A percentile compares a stretch with the other conserved stretches of the same genome.
Conservation (phyloP, 805 yeast genomes). For the Candida coleopterorum region DNA sequence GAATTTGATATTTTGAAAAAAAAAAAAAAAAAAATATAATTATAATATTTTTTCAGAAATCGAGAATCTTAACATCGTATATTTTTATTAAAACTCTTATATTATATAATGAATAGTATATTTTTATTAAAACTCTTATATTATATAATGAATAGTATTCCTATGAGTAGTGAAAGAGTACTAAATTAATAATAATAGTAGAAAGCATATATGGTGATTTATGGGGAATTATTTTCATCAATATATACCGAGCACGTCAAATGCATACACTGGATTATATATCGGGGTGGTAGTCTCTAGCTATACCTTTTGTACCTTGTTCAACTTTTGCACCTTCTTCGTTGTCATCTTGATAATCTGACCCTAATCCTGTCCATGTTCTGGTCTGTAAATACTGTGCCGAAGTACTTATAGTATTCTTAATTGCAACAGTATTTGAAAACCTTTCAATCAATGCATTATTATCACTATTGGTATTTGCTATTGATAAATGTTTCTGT, state of each 20-base stretch:
- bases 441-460: slow-evolving; percentile 51
- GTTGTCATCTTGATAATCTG: slow-evolving; percentile 52
- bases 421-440: slow-evolving; percentile 57
- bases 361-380: slow-evolving; percentile 87
- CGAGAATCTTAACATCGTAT: no score
- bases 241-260: no score
- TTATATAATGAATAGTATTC: no score
- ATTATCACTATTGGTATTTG: slow-evolving; percentile 37
- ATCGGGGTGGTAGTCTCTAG: slow-evolving; percentile 65
- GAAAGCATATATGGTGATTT: no score
- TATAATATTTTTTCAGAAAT: no score
- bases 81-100: no score
- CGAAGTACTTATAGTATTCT: slow-evolving; percentile 83
- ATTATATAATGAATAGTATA: no score
- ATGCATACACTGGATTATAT: neutral
- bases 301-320: slow-evolving; percentile 82
- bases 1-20: slow-evolving; percentile 1
- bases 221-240: no score
- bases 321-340: slow-evolving; percentile 76
- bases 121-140: no score
- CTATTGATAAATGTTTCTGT: slow-evolving; percentile 56
- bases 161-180: no score
- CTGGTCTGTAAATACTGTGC: slow-evolving; percentile 70
- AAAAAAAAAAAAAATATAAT: no score
- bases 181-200: no score